These are phyloP conservation scores for Omphalea diandra DNA, from an alignment of 441 rosid genomes.

Conservation along the genomic window DNA sequence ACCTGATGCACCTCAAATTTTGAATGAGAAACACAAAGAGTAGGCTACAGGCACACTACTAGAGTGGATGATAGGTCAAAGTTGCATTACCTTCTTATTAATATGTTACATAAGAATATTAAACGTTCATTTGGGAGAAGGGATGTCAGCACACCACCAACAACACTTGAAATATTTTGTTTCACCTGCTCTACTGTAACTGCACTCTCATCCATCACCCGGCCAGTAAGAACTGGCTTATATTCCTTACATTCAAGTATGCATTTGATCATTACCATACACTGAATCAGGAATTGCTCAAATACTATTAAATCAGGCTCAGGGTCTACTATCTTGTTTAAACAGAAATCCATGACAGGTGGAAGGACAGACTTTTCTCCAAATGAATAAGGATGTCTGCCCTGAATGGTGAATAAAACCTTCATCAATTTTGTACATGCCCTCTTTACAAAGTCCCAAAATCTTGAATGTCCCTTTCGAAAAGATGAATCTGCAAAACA, in stretches of 20 bases:
- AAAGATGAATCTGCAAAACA: conserved; percentile 70
- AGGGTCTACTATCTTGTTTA: conserved; percentile 82
- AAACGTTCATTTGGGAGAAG: conserved; percentile 85
- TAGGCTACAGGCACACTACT: neutral
- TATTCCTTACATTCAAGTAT: conserved; percentile 95
- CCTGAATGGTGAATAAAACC: conserved; percentile 79
- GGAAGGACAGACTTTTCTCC: conserved; percentile 92
- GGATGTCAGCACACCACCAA: conserved; percentile 68
- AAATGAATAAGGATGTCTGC: conserved; percentile 94
- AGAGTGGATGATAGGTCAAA: conserved; percentile 7
- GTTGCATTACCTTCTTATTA: conserved; percentile 98
- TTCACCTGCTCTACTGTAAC: conserved; percentile 79
- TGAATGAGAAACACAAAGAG: neutral
- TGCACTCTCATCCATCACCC: conserved; percentile 85
- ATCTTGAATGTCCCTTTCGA: conserved; percentile 59
- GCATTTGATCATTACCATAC: conserved; percentile 95
- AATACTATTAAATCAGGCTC: conserved; percentile 57
- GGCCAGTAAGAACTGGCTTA: conserved; percentile 83
- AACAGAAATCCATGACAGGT: conserved; percentile 81
- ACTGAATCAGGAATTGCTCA: conserved; percentile 85
- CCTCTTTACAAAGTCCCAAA: conserved; percentile 81
- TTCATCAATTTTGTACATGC: conserved; percentile 94
- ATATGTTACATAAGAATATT: conserved; percentile 74
- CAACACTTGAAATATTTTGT: conserved; percentile 71
- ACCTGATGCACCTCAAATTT: conserved; percentile 4